Evolutionary conservation across 1,139 yeast species (phyloP).

Genomic region (Candida smagusa): DNA sequence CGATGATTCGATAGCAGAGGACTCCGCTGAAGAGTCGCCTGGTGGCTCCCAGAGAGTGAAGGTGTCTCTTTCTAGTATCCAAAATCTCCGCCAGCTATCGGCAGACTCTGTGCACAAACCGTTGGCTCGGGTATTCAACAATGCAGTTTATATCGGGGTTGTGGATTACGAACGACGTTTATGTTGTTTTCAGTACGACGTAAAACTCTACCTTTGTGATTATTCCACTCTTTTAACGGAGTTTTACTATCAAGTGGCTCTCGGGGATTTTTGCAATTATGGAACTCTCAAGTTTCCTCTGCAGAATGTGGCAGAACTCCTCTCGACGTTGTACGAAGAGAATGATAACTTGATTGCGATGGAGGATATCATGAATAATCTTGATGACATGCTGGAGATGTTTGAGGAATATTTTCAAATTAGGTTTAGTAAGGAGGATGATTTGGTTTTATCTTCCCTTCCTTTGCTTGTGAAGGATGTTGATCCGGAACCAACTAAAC

Average conservation of each 20-base stretch:
- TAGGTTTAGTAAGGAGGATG: conserved; percentile 26
- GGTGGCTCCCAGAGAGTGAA: conserved; percentile 11
- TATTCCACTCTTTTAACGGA: conserved; percentile 69
- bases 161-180: conserved; percentile 70
- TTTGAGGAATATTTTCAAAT: conserved; percentile 72
- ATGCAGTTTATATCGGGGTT: conserved; percentile 76
- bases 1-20: not conserved
- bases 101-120: conserved; percentile 45
- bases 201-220: conserved; percentile 73
- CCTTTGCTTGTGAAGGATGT: conserved; percentile 71
- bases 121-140: conserved; percentile 65
- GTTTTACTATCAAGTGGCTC: conserved; percentile 75
- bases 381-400: conserved; percentile 68
- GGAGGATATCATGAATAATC: conserved; percentile 17
- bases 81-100: conserved; percentile 49
- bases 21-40: too few species aligned
- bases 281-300: conserved; percentile 57
- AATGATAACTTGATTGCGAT: conserved; percentile 17
- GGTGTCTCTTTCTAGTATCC: conserved; percentile 59
- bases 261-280: conserved; percentile 78
- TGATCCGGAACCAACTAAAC: conserved; percentile 57
- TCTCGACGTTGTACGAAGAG: conserved; percentile 23
- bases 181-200: conserved; percentile 80
- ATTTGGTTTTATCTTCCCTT: conserved; percentile 41
- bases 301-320: conserved; percentile 25